Evolutionary conservation across 2,329 filamentous ascomycete species (phyloP).

Genomic region (Ophiostoma himal-ulmi): DNA sequence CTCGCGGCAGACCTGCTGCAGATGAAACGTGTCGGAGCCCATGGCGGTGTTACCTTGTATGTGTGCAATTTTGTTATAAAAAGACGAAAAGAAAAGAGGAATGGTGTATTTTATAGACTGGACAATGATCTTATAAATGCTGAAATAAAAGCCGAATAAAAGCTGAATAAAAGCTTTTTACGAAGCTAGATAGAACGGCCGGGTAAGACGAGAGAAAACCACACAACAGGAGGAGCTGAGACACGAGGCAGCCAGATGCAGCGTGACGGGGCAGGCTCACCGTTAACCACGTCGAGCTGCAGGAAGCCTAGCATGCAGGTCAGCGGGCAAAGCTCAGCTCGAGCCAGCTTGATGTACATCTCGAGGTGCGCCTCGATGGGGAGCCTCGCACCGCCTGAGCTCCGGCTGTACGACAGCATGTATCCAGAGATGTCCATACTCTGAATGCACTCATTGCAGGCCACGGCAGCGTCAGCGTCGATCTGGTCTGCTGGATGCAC

Average conservation of each 20-base stretch:
- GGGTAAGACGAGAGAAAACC: too few relatives aligned
- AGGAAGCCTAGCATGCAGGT: not conserved
- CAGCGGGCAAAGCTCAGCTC: not conserved
- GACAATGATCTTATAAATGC: not conserved
- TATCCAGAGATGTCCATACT: not conserved
- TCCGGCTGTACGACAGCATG: not conserved
- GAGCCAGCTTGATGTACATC: not conserved
- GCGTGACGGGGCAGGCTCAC: not conserved
- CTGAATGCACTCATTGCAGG: not conserved
- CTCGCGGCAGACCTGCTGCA: conserved; percentile 18
- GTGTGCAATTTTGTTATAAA: not conserved
- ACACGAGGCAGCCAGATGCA: not conserved
- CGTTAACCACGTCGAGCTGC: not conserved
- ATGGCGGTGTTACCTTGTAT: not conserved
- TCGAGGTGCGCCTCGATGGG: not conserved
- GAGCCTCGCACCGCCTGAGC: too few relatives aligned
- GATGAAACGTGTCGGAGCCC: conserved; percentile 2
- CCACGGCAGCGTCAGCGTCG: not conserved
- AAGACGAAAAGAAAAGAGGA: not conserved
- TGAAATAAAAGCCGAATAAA: not conserved
- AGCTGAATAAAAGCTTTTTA: too few relatives aligned
- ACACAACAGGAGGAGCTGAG: not conserved
- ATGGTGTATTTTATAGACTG: not conserved
- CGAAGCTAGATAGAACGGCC: too few relatives aligned
- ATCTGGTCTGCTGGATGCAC: not conserved